Evolutionary conservation across 1,284 basidiomycete genomes (phyloP), one percentile per base, ranked within the genome.

Genomic region (Peniophora sp.): DNA sequence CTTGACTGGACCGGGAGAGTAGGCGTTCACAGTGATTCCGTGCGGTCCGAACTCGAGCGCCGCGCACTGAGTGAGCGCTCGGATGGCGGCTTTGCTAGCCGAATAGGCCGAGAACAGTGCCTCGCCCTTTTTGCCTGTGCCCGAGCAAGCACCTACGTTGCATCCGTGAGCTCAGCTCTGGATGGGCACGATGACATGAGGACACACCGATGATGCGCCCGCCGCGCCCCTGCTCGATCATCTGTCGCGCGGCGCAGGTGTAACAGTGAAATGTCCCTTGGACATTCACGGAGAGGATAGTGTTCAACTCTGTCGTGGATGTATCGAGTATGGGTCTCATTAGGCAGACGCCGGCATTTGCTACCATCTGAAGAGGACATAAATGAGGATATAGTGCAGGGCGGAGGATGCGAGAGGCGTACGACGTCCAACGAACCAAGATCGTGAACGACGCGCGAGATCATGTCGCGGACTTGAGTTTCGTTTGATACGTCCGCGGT

Each of bases 11-110:
- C 68, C 65, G 0, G 70, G 70, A 14, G 68, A 65, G 52, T 70
- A 72, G 5, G 67, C 60, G 48, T 73, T 71, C 6, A 69, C 69
- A 1, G 68, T 72, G 48, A 73, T 70, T 2, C 62, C 62, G 48
- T 68, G 55, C 24, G 43, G 37, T 6, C 66, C 68, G 3, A 67
- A 59, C 49, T 70, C 68, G 23, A 58, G 24, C 2, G 71, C 69
- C 20, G 66, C 60, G n/a, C 61, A 57, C 46, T 69, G 68, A 1
- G 67, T 68, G 23, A 45, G 18, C 17, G 43, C 23, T 5, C 43
- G 43, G n/a, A 45, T 24, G 20, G 43, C 43, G 14, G 22, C 14
- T 22, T 45, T 45, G 23, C 43, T 45, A 15, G 43, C 17, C 14
- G 14, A 15, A 22, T 45, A 45, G 1, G 59, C 61, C 12, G 51